Evolutionary conservation across 805 yeast species (phyloP).

Genomic region (Jamesozyma piceae): DNA sequence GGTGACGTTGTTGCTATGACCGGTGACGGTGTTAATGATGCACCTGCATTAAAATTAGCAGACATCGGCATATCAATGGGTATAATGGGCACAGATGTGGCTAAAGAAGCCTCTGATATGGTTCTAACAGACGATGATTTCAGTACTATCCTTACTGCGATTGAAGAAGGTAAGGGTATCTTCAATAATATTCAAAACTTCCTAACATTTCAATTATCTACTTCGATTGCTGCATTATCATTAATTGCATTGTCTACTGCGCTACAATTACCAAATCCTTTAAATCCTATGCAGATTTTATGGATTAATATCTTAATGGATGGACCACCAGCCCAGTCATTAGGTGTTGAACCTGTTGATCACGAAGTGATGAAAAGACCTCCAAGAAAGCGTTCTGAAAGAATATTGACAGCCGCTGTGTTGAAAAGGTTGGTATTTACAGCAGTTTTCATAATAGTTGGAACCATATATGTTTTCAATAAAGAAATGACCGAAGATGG

Average conservation of each 20-base stretch:
- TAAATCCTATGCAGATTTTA: conserved; percentile 95
- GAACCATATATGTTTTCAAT: conserved; percentile 80
- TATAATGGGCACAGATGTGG: conserved; percentile 92
- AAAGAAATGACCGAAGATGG: conserved; percentile 75
- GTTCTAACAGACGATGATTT: conserved; percentile 94
- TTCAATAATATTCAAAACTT: conserved; percentile 92
- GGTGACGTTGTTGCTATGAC: conserved; percentile 98
- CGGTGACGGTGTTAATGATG: conserved; percentile 97
- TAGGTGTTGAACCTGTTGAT: conserved; percentile 96
- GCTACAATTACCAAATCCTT: conserved; percentile 82
- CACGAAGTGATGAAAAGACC: conserved; percentile 92
- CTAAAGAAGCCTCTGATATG: conserved; percentile 98
- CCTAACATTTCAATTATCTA: conserved; percentile 88
- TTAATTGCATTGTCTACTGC: conserved; percentile 81
- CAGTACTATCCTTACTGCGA: conserved; percentile 84
- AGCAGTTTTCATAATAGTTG: conserved; percentile 66
- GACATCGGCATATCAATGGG: conserved; percentile 95
- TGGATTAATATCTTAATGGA: conserved; percentile 98
- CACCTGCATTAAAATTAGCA: conserved; percentile 91
- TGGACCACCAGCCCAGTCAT: conserved; percentile 97
- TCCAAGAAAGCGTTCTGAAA: conserved; percentile 80
- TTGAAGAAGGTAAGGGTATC: conserved; percentile 95
- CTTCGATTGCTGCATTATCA: conserved; percentile 89
- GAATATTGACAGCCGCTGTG: conserved; percentile 63
- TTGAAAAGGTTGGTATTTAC: conserved; percentile 66